Conservation (phyloP, 1,139 yeast genomes). For the Suhomyces ambrosiae region DNA sequence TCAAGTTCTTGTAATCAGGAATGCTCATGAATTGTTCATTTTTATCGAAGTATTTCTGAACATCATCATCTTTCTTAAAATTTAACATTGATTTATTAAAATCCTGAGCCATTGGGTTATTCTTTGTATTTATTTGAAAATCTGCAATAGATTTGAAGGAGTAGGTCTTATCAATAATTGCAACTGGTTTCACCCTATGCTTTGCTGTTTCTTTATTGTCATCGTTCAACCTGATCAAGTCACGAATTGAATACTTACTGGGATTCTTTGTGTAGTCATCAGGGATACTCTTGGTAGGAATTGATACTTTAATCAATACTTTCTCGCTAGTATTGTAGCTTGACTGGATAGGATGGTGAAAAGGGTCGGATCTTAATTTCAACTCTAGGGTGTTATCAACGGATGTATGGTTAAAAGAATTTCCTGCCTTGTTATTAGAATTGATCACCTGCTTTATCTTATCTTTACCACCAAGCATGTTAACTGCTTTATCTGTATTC, state of each 20-base stretch:
- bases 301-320: constrained; percentile 64
- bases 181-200: constrained; percentile 59
- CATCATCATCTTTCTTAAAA: constrained; percentile 33
- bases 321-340: constrained; percentile 59
- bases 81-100: constrained; percentile 30
- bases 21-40: constrained; percentile 38
- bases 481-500: constrained; percentile 63
- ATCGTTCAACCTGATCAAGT: constrained; percentile 42
- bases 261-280: constrained; percentile 42
- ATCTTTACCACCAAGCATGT: constrained; percentile 75
- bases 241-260: constrained; percentile 51
- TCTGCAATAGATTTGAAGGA: constrained; percentile 87
- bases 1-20: constrained; percentile 31
- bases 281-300: constrained; percentile 58
- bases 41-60: constrained; percentile 45
- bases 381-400: constrained; percentile 55
- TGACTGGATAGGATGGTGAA: constrained; percentile 79
- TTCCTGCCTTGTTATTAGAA: constrained; percentile 20
- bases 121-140: constrained; percentile 71
- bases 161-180: constrained; percentile 68
- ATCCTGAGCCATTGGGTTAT: constrained; percentile 50
- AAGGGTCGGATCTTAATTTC: constrained; percentile 65
- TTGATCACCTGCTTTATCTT: constrained; percentile 44
- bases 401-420: constrained; percentile 13
- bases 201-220: constrained; percentile 22